phyloP scores from a whole-genome alignment of 495 filamentous ascomycete genomes.

The Lophiotrema nucula region DNA sequence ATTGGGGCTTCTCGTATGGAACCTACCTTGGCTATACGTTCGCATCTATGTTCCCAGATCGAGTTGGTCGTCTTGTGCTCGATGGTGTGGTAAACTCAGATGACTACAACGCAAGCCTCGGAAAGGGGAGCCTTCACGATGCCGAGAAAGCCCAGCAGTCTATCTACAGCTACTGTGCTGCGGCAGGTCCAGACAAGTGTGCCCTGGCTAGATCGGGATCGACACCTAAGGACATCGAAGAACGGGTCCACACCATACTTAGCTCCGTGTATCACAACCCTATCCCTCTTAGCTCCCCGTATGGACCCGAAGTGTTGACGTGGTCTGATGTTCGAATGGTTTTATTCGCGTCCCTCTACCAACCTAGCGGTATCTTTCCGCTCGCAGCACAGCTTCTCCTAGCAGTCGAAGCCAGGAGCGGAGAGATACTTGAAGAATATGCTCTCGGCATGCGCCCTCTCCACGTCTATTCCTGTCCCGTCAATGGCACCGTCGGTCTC shows the following conservation, averaged over 20 bases:
- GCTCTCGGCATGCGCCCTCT: conserved; percentile 41
- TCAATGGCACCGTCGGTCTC: conserved; percentile 7
- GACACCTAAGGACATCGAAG: conserved; percentile 45
- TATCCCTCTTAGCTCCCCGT: conserved; percentile 44
- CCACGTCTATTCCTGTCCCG: conserved; percentile 34
- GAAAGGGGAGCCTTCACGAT: conserved; percentile 40
- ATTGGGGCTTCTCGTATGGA: conserved; percentile 41
- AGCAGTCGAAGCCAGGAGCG: conserved; percentile 56
- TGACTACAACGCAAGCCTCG: conserved; percentile 35
- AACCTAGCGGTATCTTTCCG: conserved; percentile 59
- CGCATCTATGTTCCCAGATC: conserved; percentile 54
- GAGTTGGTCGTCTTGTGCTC: conserved; percentile 50
- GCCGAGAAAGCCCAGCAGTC: conserved; percentile 50
- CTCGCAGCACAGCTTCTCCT: conserved; percentile 54
- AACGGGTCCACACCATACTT: conserved; percentile 46
- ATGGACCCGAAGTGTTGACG: conserved; percentile 38
- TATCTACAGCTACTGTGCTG: conserved; percentile 55
- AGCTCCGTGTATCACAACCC: conserved; percentile 49
- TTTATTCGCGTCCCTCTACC: conserved; percentile 55
- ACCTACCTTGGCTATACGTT: conserved; percentile 45
- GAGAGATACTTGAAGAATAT: conserved; percentile 42
- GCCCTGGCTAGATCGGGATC: conserved; percentile 43
- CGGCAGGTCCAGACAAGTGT: conserved; percentile 50
- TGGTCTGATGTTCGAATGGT: conserved; percentile 35
- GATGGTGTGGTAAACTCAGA: conserved; percentile 55